Evolutionary conservation across 176 grass and related monocot genomes (phyloP).

Genomic region (Raddia distichophylla): DNA sequence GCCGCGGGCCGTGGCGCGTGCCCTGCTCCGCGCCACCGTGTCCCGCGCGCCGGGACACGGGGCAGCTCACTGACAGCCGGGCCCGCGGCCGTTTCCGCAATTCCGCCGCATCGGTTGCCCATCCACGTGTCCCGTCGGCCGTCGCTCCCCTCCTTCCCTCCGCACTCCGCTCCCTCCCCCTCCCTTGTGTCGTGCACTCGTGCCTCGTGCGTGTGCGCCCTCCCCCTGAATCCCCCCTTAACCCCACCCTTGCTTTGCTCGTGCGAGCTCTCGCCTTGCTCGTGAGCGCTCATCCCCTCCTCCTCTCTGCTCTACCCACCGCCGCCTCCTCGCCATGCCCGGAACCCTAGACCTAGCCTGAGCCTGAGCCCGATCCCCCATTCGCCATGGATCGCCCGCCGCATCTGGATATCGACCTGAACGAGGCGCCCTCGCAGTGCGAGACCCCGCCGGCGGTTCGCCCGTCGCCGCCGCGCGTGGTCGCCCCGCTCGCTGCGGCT

Average conservation of each 20-base stretch:
- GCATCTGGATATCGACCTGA: conserved; percentile 88
- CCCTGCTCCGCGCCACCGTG: conserved; percentile 27
- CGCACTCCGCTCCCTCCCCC: background rate
- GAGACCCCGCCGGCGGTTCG: conserved; percentile 24
- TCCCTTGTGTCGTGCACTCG: background rate
- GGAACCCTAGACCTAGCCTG: background rate
- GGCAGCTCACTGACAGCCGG: background rate
- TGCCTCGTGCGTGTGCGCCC: background rate
- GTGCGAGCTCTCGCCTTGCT: conserved; percentile 14
- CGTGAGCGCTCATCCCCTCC: background rate
- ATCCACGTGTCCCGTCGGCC: background rate
- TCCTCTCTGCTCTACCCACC: background rate
- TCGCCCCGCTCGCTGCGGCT: background rate
- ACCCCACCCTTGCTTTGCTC: conserved; percentile 56
- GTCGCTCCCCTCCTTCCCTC: background rate
- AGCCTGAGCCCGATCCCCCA: conserved; percentile 29
- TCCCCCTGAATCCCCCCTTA: conserved; percentile 36
- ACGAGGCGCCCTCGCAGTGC: conserved; percentile 71
- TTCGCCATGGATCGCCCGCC: conserved; percentile 58
- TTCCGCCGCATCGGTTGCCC: background rate
- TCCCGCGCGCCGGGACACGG: background rate
- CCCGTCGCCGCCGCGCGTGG: conserved; percentile 15
- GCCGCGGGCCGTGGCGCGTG: conserved; percentile 5
- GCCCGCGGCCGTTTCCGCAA: background rate
- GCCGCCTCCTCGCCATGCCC: conserved; percentile 29